These are phyloP conservation scores for Carpinus viminea DNA, from an alignment of 306 rosid genomes.

Conservation along the genomic window DNA sequence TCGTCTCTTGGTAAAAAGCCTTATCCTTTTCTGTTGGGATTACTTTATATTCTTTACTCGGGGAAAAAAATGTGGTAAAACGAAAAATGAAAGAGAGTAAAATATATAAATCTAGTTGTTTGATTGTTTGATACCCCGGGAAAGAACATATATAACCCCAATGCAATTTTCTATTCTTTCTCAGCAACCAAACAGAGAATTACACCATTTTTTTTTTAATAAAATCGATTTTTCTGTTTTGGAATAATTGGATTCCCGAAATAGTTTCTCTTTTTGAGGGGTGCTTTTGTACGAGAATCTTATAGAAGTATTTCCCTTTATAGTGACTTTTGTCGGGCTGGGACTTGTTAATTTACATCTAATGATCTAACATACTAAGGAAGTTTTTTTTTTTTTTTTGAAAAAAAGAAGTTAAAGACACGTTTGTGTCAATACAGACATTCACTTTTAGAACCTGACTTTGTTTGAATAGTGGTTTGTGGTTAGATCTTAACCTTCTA, in stretches of 20 bases:
- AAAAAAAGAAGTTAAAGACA: too few relatives aligned
- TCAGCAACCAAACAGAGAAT: background rate
- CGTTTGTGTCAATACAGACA: background rate
- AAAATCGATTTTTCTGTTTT: too few relatives aligned
- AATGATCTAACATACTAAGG: background rate
- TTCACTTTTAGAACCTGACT: background rate
- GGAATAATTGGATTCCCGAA: background rate
- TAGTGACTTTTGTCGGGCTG: conserved; percentile 13
- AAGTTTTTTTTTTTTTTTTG: too few relatives aligned
- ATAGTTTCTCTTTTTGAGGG: background rate
- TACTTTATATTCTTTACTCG: background rate
- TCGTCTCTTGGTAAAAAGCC: conserved; percentile 72
- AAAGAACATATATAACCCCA: background rate
- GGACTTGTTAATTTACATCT: conserved; percentile 8
- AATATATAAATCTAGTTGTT: background rate
- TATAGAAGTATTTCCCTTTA: conserved; percentile 5
- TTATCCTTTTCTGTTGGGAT: background rate
- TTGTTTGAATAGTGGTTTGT: background rate
- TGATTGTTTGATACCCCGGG: background rate
- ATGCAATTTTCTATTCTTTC: background rate
- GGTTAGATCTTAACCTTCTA: background rate
- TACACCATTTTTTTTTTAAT: background rate
- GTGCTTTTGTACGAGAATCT: background rate
- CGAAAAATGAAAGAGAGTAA: background rate
- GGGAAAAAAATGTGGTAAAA: background rate